Conservation (phyloP, 257 asterid genomes). For the Fraxinus quadrangulata region DNA sequence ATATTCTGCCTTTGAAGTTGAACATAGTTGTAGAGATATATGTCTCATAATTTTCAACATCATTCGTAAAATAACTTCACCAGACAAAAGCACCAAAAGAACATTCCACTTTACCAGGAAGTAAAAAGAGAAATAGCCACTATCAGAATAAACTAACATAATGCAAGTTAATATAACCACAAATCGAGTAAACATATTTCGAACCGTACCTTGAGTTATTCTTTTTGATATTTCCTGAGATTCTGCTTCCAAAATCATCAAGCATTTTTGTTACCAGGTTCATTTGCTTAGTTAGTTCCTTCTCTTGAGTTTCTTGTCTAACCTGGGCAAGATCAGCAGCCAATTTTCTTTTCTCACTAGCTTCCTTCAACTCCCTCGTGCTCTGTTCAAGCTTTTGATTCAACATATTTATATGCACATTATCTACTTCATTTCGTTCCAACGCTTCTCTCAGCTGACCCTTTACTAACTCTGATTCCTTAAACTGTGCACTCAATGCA, state of each 20-base stretch:
- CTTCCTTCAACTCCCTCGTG: conserved; percentile 44
- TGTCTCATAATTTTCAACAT: background rate
- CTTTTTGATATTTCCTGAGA: conserved; percentile 38
- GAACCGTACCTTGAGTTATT: conserved; percentile 54
- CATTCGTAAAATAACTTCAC: background rate
- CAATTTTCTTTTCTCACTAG: conserved; percentile 43
- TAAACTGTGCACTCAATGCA: conserved; percentile 49
- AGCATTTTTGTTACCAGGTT: conserved; percentile 40
- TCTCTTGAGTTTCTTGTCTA: conserved; percentile 53
- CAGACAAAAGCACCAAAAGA: conserved; percentile 1
- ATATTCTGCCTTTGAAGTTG: background rate
- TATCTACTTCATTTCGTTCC: conserved; percentile 44
- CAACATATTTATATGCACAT: conserved; percentile 37
- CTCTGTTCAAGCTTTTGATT: conserved; percentile 45
- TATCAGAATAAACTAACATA: background rate
- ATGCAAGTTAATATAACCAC: conserved; percentile 17
- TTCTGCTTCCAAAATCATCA: conserved; percentile 59
- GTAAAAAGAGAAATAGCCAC: background rate
- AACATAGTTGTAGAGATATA: background rate
- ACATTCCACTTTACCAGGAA: background rate
- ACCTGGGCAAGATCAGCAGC: conserved; percentile 45
- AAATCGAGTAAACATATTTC: background rate
- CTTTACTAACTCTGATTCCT: conserved; percentile 41
- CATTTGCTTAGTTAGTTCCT: conserved; percentile 48
- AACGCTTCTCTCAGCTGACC: conserved; percentile 49